Percentiles rank a stretch among this genome's conserved stretches.
phyloP scores from a whole-genome alignment of 2,329 filamentous ascomycete genomes.

The Trichophyton benhamiae region DNA sequence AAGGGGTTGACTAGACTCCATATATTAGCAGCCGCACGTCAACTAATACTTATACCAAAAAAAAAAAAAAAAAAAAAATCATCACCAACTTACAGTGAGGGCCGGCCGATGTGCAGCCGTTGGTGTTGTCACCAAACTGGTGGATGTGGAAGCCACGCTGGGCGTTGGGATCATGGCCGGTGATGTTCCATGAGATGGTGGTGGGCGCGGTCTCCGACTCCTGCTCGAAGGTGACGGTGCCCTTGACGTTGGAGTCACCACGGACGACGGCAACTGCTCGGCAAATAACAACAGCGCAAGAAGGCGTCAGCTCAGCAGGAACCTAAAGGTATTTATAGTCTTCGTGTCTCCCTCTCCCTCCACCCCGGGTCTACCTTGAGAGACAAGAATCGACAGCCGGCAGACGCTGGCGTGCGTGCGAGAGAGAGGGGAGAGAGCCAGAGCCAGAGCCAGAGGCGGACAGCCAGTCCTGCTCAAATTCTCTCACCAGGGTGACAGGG shows the following conservation, averaged over 20 bases:
- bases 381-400: neutral
- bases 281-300: neutral
- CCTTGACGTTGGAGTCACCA: constrained; percentile 91
- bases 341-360: neutral
- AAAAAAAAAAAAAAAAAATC: no score
- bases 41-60: no score
- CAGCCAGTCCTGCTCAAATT: neutral
- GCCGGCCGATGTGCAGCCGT: constrained; percentile 95
- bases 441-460: neutral
- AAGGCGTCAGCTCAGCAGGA: neutral
- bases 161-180: constrained; percentile 84
- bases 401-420: neutral
- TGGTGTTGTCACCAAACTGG: constrained; percentile 99
- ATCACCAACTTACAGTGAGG: constrained; percentile 67
- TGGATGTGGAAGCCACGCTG: constrained; percentile 98
- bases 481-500: constrained; percentile 7
- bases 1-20: constrained; percentile 71
- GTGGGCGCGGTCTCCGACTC: constrained; percentile 67
- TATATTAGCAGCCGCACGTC: neutral
- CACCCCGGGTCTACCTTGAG: constrained; percentile 7
- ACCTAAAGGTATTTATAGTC: neutral
- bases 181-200: constrained; percentile 83
- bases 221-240: constrained; percentile 94
- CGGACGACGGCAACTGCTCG: constrained; percentile 79
- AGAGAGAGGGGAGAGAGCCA: no score